Evolutionary conservation across 257 asterid genomes (phyloP), one percentile per base, ranked within the genome.

Genomic region (Solanum appendiculatum): DNA sequence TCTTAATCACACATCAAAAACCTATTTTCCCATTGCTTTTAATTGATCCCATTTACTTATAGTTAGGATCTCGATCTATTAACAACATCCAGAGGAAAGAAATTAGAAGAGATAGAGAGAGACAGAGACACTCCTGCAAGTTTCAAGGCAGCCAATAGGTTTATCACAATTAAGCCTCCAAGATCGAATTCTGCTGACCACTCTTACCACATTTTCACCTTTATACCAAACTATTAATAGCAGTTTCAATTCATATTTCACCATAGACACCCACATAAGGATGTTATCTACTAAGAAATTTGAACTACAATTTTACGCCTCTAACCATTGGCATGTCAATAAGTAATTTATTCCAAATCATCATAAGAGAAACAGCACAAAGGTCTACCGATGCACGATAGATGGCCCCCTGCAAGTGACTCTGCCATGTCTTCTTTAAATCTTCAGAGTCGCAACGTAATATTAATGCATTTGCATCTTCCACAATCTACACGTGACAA

Each of bases 331-430:
- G 42, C 21, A 81, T 46, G 68, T 81, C 85, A 81, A 18, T 48
- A 48, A 48, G 85, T 20, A 81, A 80, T 80, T 56, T 31, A 27
- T 46, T 29, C 85, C 66, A 80, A 46, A 46, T 46, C 84, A 46
- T 36, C 66, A 46, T 5, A 27, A 46, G 85, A 80, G 85, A 81
- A 81, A 81, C 9, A 15, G 68, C 68, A 48, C 27, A 27, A 81
- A 81, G 85, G 44, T 88, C 46, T 94, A 97, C 99, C 94, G 99
- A 95, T 86, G 98, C 96, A 86, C 96, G 94, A 90, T 97, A 97
- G 86, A 97, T 94, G 86, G 98, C 97, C 86, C 95, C 97, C 90
- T 93, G 98, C 87, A 97, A 93, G 90, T 91, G 90, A 86, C 94
- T 92, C 93, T 93, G 98, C 99, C 99, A 96, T 51, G 92, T 90